Percentiles rank a stretch among this genome's conserved stretches.
phyloP scores from a whole-genome alignment of 805 yeast genomes.

The Scheffersomyces spartinae region DNA sequence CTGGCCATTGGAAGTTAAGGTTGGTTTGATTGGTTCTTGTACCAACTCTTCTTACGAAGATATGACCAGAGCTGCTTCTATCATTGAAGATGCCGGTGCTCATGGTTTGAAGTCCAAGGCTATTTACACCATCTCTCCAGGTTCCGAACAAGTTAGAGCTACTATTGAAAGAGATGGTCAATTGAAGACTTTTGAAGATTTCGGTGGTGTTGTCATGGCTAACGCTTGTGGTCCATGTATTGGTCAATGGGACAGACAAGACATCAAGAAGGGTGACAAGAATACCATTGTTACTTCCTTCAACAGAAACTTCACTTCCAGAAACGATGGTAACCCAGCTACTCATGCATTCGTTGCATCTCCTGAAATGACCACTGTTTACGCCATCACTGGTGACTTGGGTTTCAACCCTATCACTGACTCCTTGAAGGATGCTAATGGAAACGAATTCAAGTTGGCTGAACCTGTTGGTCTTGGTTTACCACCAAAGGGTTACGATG shows the following conservation, averaged over 20 bases:
- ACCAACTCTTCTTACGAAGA: slow-evolving; percentile 98
- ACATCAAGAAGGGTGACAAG: slow-evolving; percentile 85
- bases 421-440: slow-evolving; percentile 75
- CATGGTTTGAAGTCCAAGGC: slow-evolving; percentile 90
- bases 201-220: slow-evolving; percentile 90
- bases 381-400: slow-evolving; percentile 92
- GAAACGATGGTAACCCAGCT: slow-evolving; percentile 97
- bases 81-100: slow-evolving; percentile 79
- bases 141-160: slow-evolving; percentile 97
- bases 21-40: slow-evolving; percentile 96
- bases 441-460: slow-evolving; percentile 78
- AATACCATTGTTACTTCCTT: slow-evolving; percentile 95
- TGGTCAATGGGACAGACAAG: slow-evolving; percentile 98
- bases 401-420: slow-evolving; percentile 94
- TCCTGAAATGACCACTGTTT: slow-evolving; percentile 93
- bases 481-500: slow-evolving; percentile 82
- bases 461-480: slow-evolving; percentile 88
- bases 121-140: slow-evolving; percentile 91
- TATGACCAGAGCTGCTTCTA: slow-evolving; percentile 92
- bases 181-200: slow-evolving; percentile 75
- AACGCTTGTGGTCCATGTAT: slow-evolving; percentile 99
- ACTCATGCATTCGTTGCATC: slow-evolving; percentile 96
- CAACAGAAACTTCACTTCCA: slow-evolving; percentile 96
- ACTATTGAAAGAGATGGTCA: slow-evolving; percentile 96
- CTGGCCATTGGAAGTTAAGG: slow-evolving; percentile 91